phyloP scores from a whole-genome alignment of 1,284 basidiomycete species.

The Papiliotrema flavescens region DNA sequence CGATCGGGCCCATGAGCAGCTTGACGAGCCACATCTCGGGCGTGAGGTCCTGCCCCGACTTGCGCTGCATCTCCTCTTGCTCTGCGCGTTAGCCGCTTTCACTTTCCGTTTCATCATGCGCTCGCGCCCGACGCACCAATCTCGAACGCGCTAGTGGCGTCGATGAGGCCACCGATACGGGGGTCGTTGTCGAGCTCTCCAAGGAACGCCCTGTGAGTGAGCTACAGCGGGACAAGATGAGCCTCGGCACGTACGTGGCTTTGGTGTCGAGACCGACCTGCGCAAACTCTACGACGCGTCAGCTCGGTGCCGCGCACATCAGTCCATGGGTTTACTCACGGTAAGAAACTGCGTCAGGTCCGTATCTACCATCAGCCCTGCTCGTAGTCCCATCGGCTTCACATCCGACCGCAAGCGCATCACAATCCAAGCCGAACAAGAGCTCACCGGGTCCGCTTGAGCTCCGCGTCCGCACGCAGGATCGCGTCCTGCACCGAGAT shows the following conservation, averaged over 20 bases:
- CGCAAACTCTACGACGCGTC: too few species aligned
- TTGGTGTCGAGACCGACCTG: conserved; percentile 52
- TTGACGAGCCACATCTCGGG: conserved; percentile 44
- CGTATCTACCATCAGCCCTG: conserved; percentile 48
- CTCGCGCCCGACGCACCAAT: neutral
- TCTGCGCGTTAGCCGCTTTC: too few species aligned
- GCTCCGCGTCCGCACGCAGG: conserved; percentile 29
- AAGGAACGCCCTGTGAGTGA: conserved; percentile 15
- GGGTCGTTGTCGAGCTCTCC: conserved; percentile 51
- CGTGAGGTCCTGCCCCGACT: conserved; percentile 26
- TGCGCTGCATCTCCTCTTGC: conserved; percentile 29
- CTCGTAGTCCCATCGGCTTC: too few species aligned
- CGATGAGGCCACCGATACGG: conserved; percentile 47
- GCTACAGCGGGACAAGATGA: neutral
- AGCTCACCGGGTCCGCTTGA: conserved; percentile 28
- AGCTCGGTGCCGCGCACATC: too few species aligned
- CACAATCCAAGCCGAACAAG: neutral
- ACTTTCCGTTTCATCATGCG: conserved; percentile 20
- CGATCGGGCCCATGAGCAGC: conserved; percentile 37
- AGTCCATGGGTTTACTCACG: conserved; percentile 43
- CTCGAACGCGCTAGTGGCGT: conserved; percentile 50
- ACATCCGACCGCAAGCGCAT: too few species aligned
- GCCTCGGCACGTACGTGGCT: conserved; percentile 24
- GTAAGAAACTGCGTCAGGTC: conserved; percentile 50
- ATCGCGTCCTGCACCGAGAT: conserved; percentile 27